Evolutionary conservation across 441 rosid genomes (phyloP).

Genomic region (Biscutella laevigata): DNA sequence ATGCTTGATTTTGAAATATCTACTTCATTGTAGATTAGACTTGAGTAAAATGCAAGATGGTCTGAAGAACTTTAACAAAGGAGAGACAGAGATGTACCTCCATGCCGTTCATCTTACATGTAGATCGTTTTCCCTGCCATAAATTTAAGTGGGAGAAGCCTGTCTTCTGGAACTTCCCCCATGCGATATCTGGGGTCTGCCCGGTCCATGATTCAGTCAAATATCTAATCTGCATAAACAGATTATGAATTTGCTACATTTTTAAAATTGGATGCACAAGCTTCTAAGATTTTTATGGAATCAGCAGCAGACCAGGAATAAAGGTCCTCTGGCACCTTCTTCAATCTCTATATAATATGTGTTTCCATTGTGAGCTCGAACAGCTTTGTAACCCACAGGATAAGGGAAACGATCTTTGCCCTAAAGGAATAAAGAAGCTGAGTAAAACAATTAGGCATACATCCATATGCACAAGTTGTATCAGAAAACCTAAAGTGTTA

Average conservation of each 20-base stretch:
- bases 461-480: not conserved
- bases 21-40: not conserved
- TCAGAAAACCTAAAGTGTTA: not conserved
- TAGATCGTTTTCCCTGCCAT: slow-evolving; percentile 74
- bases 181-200: slow-evolving; percentile 71
- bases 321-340: slow-evolving; percentile 77
- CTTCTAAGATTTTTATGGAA: slow-evolving; percentile 7
- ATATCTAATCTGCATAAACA: slow-evolving; percentile 48
- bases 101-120: slow-evolving; percentile 61
- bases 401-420: slow-evolving; percentile 91
- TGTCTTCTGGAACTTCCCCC: slow-evolving; percentile 78
- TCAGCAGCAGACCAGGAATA: slow-evolving; percentile 47
- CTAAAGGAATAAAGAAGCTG: slow-evolving; percentile 27
- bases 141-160: slow-evolving; percentile 40
- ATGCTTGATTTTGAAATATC: not conserved
- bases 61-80: not conserved
- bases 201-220: slow-evolving; percentile 58
- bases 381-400: slow-evolving; percentile 78
- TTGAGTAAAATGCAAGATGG: not conserved
- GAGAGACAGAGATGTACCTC: slow-evolving; percentile 43
- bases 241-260: slow-evolving; percentile 1
- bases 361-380: slow-evolving; percentile 52
- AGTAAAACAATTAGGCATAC: not conserved
- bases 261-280: not conserved
- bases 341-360: slow-evolving; percentile 57